Evolutionary conservation across 1,284 basidiomycete species (phyloP).

Genomic region (Papiliotrema flavescens): DNA sequence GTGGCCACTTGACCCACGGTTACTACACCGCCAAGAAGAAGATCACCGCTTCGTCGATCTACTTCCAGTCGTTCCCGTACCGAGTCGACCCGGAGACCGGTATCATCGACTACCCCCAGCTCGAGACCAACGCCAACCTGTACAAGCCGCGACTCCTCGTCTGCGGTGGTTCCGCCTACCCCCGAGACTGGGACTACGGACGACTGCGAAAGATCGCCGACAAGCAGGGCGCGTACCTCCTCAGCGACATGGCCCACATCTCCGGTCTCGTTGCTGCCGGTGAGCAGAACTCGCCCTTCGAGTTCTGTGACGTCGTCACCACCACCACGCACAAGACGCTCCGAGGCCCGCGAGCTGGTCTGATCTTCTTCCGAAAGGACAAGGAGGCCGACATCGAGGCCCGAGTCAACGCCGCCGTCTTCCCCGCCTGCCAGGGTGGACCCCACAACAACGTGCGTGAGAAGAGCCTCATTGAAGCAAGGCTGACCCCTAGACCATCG

Average conservation of each 20-base stretch:
- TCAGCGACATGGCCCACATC: slow-evolving; percentile 98
- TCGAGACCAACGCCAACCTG: slow-evolving; percentile 84
- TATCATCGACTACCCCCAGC: slow-evolving; percentile 82
- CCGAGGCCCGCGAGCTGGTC: slow-evolving; percentile 93
- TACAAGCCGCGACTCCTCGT: slow-evolving; percentile 97
- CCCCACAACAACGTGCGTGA: slow-evolving; percentile 93
- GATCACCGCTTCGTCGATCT: slow-evolving; percentile 99
- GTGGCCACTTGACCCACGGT: slow-evolving; percentile 96
- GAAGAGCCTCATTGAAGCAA: neutral
- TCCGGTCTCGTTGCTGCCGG: slow-evolving; percentile 92
- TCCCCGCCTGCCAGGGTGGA: slow-evolving; percentile 99
- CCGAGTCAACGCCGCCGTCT: slow-evolving; percentile 95
- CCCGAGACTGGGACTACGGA: slow-evolving; percentile 95
- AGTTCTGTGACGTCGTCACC: slow-evolving; percentile 94
- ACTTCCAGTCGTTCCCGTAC: slow-evolving; percentile 99
- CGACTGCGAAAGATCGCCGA: slow-evolving; percentile 77
- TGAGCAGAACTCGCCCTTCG: slow-evolving; percentile 90
- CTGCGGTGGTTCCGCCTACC: slow-evolving; percentile 98
- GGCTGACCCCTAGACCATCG: slow-evolving; percentile 67
- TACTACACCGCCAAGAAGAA: slow-evolving; percentile 99
- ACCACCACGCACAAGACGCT: slow-evolving; percentile 99
- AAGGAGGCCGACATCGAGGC: slow-evolving; percentile 82
- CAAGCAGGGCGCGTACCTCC: slow-evolving; percentile 84
- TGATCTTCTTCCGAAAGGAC: slow-evolving; percentile 99
- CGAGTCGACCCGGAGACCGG: slow-evolving; percentile 79